Conservation (phyloP, 2,329 filamentous ascomycete genomes). For the Exophiala viscosa region DNA sequence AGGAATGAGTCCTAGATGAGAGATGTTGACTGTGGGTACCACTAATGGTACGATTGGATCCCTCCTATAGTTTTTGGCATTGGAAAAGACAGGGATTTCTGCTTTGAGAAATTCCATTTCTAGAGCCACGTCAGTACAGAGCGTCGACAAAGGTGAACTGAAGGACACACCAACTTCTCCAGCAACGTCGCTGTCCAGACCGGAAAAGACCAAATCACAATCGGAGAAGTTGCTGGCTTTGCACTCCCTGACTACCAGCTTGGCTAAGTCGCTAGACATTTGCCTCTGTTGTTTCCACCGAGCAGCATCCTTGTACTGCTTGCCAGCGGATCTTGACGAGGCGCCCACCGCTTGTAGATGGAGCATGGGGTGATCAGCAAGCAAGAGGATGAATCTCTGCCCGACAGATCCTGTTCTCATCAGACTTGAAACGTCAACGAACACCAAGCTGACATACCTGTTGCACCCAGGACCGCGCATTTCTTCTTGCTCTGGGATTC, state of each 20-base stretch:
- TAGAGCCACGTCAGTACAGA: conserved; percentile 35
- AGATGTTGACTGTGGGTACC: conserved; percentile 89
- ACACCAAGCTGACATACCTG: conserved; percentile 6
- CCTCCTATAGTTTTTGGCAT: conserved; percentile 94
- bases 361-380: conserved; percentile 82
- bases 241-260: conserved; percentile 82
- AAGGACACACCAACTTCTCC: conserved; percentile 74
- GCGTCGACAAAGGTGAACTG: conserved; percentile 1
- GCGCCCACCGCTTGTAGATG: conserved; percentile 85
- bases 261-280: conserved; percentile 71
- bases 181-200: conserved; percentile 86
- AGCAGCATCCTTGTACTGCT: conserved; percentile 91
- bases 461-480: conserved; percentile 27
- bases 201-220: conserved; percentile 91
- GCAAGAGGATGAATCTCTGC: conserved; percentile 89
- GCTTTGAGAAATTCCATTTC: conserved; percentile 88
- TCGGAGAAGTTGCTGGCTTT: conserved; percentile 76
- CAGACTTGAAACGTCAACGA: neutral
- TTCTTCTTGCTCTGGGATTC: conserved; percentile 19
- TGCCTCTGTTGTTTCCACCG: conserved; percentile 88
- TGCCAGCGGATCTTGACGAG: conserved; percentile 82
- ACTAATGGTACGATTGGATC: conserved; percentile 88
- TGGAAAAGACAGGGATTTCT: conserved; percentile 90
- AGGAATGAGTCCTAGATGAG: conserved; percentile 82
- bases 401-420: conserved; percentile 69